Base-by-base conservation (phyloP, 2,329 filamentous ascomycete genomes). In the Microdochium paspali region DNA sequence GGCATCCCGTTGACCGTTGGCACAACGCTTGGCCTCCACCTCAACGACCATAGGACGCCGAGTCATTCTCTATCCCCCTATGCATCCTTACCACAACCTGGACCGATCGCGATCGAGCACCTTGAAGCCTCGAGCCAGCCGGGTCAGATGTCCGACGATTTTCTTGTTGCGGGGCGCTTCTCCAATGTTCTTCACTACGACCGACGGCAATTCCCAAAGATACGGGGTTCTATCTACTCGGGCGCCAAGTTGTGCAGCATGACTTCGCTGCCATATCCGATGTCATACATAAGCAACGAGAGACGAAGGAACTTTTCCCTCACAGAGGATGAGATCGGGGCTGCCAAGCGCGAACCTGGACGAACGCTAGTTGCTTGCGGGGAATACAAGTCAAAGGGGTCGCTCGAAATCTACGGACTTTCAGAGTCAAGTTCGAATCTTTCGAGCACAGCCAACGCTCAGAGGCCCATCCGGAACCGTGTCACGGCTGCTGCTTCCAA, bases 311-410 rank as follows among this genome's bases (percentile, higher is more conserved):
- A 70, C 4, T 74, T 74, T 20, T 70, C 76, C 50, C 66, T 84
- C 20, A 77, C 80, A 10, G 64, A 72, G 47, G 74, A 77, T 47
- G 73, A 73, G 52, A 69, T 80, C 12, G 68, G 63, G 52, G 66
- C 69, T 18, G 72, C 73, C n/a, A 84, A 84, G 54, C 65, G 58
- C n/a, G 61, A 63, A 0, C 57, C 66, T 0, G 75, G 64, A 0
- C 73, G 83, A 43, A 90, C 85, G 0, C 66, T 96, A 24, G 77
- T 95, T 46, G 87, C 89, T 2, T 87, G 86, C 32, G 91, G 90
- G 4, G 87, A 91, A 60, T 96, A 96, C 68, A 94, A 93, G 56
- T 88, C 85, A 26, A 90, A 93, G 63, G 91, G 91, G 1, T 90
- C 86, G 0, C 71, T 97, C 2, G 91, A 97, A 60, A 69, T 95